These are phyloP conservation scores for Mikania micrantha DNA, from an alignment of 129 eudicot genomes.

Conservation along the genomic window DNA sequence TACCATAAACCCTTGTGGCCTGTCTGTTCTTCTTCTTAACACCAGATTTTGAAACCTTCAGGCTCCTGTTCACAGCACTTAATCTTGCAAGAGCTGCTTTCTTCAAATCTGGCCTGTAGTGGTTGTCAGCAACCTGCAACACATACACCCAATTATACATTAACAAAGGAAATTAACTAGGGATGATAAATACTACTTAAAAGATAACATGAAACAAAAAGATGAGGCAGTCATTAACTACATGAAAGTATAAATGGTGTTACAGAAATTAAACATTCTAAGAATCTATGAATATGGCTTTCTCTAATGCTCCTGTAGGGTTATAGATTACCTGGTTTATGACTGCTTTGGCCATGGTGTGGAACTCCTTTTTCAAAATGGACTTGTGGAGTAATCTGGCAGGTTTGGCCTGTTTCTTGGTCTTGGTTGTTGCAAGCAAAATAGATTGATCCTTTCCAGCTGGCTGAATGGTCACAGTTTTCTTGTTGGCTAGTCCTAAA, in stretches of 20 bases:
- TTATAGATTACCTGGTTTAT: slow-evolving; percentile 89
- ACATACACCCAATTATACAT: neutral
- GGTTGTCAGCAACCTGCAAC: slow-evolving; percentile 63
- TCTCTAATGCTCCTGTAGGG: too few relatives aligned
- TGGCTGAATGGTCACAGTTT: slow-evolving; percentile 82
- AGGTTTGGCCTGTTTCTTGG: slow-evolving; percentile 87
- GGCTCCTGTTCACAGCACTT: slow-evolving; percentile 85
- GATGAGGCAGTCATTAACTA: too few relatives aligned
- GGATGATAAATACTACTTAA: neutral
- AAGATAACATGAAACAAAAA: neutral
- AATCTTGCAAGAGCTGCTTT: slow-evolving; percentile 93
- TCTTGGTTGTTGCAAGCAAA: slow-evolving; percentile 72
- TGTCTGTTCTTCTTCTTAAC: slow-evolving; percentile 96
- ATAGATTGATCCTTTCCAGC: slow-evolving; percentile 74
- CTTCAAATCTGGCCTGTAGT: slow-evolving; percentile 96
- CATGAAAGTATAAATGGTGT: too few relatives aligned
- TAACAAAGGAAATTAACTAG: too few relatives aligned
- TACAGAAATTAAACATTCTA: too few relatives aligned
- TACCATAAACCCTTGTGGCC: slow-evolving; percentile 34
- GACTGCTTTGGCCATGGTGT: slow-evolving; percentile 92
- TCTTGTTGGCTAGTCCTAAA: slow-evolving; percentile 82
- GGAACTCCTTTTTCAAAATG: slow-evolving; percentile 85
- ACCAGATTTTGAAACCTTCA: slow-evolving; percentile 87
- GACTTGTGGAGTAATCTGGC: slow-evolving; percentile 70
- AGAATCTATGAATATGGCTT: too few relatives aligned